Conservation (phyloP, 2,329 filamentous ascomycete species). For the Diaporthe aspalathi region DNA sequence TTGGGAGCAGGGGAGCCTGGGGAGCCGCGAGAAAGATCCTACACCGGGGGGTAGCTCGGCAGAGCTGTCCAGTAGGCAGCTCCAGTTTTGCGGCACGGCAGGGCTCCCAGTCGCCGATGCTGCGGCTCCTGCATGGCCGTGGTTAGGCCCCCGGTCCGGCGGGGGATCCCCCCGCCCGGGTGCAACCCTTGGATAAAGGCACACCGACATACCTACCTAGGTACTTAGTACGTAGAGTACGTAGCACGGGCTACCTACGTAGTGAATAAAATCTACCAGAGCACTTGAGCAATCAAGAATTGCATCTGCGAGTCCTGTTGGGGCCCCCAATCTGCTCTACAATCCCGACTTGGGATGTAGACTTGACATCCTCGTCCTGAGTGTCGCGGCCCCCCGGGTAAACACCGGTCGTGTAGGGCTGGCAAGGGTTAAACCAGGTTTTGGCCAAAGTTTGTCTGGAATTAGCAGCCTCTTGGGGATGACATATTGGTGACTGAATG, state of each 20-base stretch:
- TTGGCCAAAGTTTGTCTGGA: conserved; percentile 14
- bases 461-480: neutral
- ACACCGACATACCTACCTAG: no score
- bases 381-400: neutral
- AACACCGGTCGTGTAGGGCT: conserved; percentile 5
- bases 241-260: neutral
- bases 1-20: no score
- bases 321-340: neutral
- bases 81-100: neutral
- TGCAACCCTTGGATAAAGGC: neutral
- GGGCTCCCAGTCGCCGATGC: neutral
- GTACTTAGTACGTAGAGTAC: no score
- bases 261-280: neutral
- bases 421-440: conserved; percentile 19
- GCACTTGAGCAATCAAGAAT: neutral
- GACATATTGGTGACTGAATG: neutral
- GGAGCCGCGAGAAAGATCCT: conserved; percentile 5
- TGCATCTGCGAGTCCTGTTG: neutral
- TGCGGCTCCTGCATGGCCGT: neutral
- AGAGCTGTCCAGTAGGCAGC: conserved; percentile 1
- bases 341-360: neutral
- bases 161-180: neutral
- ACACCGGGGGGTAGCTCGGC: conserved; percentile 10
- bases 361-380: neutral
- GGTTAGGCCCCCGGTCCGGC: neutral